Conservation (phyloP, 768 basidiomycete genomes). For the Leccinellum luteum region DNA sequence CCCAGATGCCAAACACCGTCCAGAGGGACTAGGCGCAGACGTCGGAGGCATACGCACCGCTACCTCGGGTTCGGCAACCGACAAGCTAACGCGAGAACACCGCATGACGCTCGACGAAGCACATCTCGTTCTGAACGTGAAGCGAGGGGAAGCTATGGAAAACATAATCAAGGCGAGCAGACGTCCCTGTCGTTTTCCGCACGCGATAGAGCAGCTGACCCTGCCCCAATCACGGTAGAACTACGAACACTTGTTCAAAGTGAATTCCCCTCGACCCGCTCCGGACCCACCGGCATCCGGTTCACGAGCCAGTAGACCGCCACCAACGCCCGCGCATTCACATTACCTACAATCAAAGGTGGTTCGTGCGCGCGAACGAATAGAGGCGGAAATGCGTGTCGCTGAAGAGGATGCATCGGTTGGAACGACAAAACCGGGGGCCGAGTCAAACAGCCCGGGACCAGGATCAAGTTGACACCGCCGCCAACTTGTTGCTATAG, state of each 20-base stretch:
- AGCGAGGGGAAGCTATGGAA: conserved; percentile 68
- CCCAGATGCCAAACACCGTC: conserved; percentile 79
- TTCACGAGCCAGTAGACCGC: conserved; percentile 39
- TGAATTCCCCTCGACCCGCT: conserved; percentile 71
- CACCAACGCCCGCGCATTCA: conserved; percentile 54
- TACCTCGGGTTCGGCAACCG: conserved; percentile 70
- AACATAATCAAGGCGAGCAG: conserved; percentile 64
- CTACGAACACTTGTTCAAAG: conserved; percentile 91
- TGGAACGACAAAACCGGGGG: conserved; percentile 16
- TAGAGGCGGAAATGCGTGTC: conserved; percentile 76
- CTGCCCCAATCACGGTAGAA: conserved; percentile 48
- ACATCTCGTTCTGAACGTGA: conserved; percentile 85
- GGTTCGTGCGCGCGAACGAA: conserved; percentile 88
- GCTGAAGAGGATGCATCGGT: conserved; percentile 22
- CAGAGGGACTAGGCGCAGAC: conserved; percentile 68
- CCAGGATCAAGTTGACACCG: conserved; percentile 22
- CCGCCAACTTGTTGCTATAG: conserved; percentile 3
- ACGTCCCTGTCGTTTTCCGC: not conserved
- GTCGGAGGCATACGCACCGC: conserved; percentile 73
- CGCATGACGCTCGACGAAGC: conserved; percentile 97
- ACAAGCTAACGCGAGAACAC: conserved; percentile 79
- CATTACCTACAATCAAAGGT: conserved; percentile 98
- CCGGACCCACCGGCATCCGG: conserved; percentile 43
- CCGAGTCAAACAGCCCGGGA: conserved; percentile 16
- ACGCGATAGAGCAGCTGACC: conserved; percentile 1